Base-by-base conservation (phyloP, 2,329 filamentous ascomycete genomes). In the Colletotrichum sp. region DNA sequence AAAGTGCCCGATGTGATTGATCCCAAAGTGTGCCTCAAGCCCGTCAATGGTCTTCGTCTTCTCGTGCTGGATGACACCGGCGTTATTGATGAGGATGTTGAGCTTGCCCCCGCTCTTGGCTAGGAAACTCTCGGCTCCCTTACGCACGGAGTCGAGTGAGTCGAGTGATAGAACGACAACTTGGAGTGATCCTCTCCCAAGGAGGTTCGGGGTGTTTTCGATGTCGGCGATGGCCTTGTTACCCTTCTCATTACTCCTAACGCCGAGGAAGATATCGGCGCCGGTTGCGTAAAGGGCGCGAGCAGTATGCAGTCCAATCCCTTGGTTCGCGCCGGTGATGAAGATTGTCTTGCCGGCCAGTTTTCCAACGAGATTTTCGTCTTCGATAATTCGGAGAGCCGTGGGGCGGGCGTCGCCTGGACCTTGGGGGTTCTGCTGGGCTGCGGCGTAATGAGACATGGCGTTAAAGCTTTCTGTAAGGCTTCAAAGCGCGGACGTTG, bases 1-100 rank as follows among this genome's bases (percentile, higher is more conserved):
- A 80, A 91, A 91, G 76, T 90, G 88, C 12, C 82, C 84, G 1
- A 92, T 81, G 78, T 91, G 86, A 79, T 91, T 91, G 4, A 84
- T 87, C 36, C 85, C 89, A 72, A 91, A 87, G 72, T 91, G 89
- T 0, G 79, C 79, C 77, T 81, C 80, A 43, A 76, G 66, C 36
- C 79, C 79, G 28, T 80, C 79, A 2, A 28, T n/a, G 5, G 77
- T 78, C 13, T 56, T 18, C 30, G 48, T 52, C 21, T 75, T 70
- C 5, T 67, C 70, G 6, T 73, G 36, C 18, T 56, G n/a, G 56
- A 77, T 72, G 26, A 79, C 66, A 32, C 79, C 80, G 3, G 85
- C 85, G 70, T 86, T 77, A 32, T 86, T 76, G 36, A 84, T 79
- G 30, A 83, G 80, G n/a, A 77, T 75, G 34, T 80, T 80, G n/a